Percentiles rank a stretch among this genome's conserved stretches.
phyloP scores from a whole-genome alignment of 352 stramenopile genomes.

The Globisporangium abappressorium region DNA sequence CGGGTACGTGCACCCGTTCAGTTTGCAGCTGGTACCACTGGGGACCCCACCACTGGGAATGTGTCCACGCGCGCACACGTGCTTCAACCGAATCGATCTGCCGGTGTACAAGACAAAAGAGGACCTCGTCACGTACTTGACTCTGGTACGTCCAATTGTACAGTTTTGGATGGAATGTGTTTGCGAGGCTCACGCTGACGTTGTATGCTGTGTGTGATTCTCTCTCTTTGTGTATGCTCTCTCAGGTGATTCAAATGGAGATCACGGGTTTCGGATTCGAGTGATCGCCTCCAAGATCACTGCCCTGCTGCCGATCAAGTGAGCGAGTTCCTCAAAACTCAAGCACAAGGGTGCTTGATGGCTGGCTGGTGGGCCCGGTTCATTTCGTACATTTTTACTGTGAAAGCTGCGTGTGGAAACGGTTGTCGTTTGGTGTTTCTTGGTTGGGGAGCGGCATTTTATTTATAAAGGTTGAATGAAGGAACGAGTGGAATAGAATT shows the following conservation, averaged over 20 bases:
- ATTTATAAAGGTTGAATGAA: constrained; percentile 8
- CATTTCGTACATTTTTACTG: neutral
- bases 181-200: neutral
- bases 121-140: constrained; percentile 84
- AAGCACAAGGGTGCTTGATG: neutral
- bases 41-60: constrained; percentile 49
- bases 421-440: neutral
- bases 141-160: constrained; percentile 57
- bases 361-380: neutral
- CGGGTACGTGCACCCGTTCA: constrained; percentile 79
- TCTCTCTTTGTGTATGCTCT: constrained; percentile 2
- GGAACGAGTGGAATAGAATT: neutral
- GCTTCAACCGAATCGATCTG: constrained; percentile 88
- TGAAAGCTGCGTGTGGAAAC: neutral
- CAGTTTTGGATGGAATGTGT: too few relatives aligned
- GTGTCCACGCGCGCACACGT: constrained; percentile 83
- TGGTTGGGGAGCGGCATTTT: neutral
- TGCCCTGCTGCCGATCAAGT: neutral
- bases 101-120: constrained; percentile 75
- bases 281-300: neutral
- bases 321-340: neutral
- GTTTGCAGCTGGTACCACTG: constrained; percentile 59
- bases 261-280: constrained; percentile 78
- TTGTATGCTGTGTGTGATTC: constrained; percentile 41
- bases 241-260: constrained; percentile 80